These are phyloP conservation scores for Cinnamomum chago DNA, from an alignment of 164 flowering plant species.

Conservation along the genomic window DNA sequence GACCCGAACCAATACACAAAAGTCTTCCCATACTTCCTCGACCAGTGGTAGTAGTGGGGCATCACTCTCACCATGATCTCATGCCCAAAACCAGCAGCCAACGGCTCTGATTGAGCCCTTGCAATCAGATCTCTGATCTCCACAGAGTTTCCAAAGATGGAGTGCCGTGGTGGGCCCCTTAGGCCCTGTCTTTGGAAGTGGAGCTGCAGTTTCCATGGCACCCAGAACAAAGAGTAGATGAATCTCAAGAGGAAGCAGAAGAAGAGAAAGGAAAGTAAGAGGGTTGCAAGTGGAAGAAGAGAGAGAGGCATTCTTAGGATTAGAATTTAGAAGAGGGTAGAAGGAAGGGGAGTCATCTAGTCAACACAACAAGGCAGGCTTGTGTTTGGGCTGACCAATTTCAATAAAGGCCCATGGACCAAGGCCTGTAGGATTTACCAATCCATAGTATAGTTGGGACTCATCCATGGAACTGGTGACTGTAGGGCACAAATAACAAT, in stretches of 20 bases:
- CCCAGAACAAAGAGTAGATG: slow-evolving; percentile 7
- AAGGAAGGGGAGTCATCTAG: neutral
- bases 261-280: neutral
- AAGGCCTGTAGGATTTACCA: too few relatives aligned
- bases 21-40: slow-evolving; percentile 11
- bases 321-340: neutral
- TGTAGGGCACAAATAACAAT: too few relatives aligned
- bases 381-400: neutral
- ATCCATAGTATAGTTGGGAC: too few relatives aligned
- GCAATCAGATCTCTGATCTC: slow-evolving; percentile 9
- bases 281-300: neutral
- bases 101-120: slow-evolving; percentile 4
- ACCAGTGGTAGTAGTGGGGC: slow-evolving; percentile 13
- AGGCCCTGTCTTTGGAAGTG: slow-evolving; percentile 17
- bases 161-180: slow-evolving; percentile 21
- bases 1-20: slow-evolving; percentile 17
- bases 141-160: slow-evolving; percentile 26
- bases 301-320: slow-evolving; percentile 5
- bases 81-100: slow-evolving; percentile 5
- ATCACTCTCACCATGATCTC: slow-evolving; percentile 1
- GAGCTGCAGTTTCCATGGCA: slow-evolving; percentile 9
- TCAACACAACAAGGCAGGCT: neutral
- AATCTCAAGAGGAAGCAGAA: neutral
- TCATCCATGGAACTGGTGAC: too few relatives aligned
- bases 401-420: too few relatives aligned